Percentiles rank a stretch among this genome's conserved stretches.
Conservation (phyloP, 192 early-diverging fungal genomes). For the Coemansia sp. region DNA sequence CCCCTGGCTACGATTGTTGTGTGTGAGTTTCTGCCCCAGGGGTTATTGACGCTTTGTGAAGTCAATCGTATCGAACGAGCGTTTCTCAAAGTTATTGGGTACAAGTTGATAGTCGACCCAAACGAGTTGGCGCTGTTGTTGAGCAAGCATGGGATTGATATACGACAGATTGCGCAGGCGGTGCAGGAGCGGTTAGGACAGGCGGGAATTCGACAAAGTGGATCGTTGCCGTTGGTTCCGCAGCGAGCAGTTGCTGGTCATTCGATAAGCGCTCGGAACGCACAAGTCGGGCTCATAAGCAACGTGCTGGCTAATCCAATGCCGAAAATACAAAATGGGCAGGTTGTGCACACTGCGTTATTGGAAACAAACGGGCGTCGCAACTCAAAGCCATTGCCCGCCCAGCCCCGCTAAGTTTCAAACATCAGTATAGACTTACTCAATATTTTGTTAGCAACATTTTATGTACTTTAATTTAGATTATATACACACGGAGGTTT, state of each 20-base stretch:
- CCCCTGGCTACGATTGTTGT: conserved; percentile 38
- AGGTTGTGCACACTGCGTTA: background rate
- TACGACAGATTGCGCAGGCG: conserved; percentile 29
- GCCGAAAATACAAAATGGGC: background rate
- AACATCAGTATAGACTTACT: too few relatives aligned
- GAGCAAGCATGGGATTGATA: conserved; percentile 47
- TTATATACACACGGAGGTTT: too few relatives aligned
- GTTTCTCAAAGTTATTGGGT: conserved; percentile 41
- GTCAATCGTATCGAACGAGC: conserved; percentile 50
- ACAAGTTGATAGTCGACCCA: conserved; percentile 49
- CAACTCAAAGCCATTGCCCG: background rate
- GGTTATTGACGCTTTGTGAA: conserved; percentile 28
- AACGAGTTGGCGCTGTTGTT: conserved; percentile 45
- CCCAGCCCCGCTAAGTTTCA: background rate
- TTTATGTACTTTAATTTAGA: too few relatives aligned
- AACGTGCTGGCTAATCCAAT: background rate
- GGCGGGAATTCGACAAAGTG: background rate
- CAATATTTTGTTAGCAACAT: too few relatives aligned
- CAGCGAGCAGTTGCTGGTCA: conserved; percentile 43
- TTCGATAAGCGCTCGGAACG: conserved; percentile 30
- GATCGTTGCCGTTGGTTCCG: background rate
- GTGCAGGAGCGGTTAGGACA: conserved; percentile 23
- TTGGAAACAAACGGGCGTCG: background rate
- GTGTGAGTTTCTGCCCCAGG: conserved; percentile 40
- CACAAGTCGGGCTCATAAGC: background rate